Base-by-base conservation (phyloP, 176 grass and related monocot genomes). In the Oryza punctata region DNA sequence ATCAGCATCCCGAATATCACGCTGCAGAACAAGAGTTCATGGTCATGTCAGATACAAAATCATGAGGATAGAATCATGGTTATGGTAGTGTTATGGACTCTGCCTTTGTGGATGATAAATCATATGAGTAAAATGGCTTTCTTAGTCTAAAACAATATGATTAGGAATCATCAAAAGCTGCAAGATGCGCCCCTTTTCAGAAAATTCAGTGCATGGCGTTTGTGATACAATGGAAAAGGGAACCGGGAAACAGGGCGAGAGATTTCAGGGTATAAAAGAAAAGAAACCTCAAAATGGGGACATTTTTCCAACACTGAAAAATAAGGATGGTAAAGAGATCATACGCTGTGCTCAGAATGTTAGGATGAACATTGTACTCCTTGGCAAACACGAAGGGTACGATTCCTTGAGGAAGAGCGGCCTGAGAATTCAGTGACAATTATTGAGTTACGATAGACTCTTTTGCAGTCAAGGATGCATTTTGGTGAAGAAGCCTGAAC, bases 301-400 rank as follows among this genome's bases (percentile, higher is more conserved):
- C 35, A 60, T 45, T 73, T 38, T 33, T 28, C 32, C 28, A 70
- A 67, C 28, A 7, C 23, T 21, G 35, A n/a, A 75, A 78, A 41
- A 72, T n/a, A 45, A 18, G 8, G 2, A 30, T 44, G 32, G 6
- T 14, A 18, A 18, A 23, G 77, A 43, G 50, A 80, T 70, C 92
- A 59, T 91, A 97, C 92, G 90, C 86, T 70, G 92, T 94, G 82
- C 92, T 97, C 24, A 97, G 88, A 12, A 97, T 89, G 75, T 97
- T 47, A 43, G 94, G 92, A 35, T 97, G 92, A 64, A 93, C 91
- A 37, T 91, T 97, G 83, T 97, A 94, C 88, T 97, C 92, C 69
- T 97, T 97, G 63, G 92, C 94, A 29, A 94, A 97, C 77, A 97
- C 92, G 38, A 97, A 97, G 2, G 94, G 92, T 23, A 97, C 94